Evolutionary conservation across 352 stramenopile genomes (phyloP), one percentile per base, ranked within the genome.

Genomic region (Pythium rhizo-oryzae): DNA sequence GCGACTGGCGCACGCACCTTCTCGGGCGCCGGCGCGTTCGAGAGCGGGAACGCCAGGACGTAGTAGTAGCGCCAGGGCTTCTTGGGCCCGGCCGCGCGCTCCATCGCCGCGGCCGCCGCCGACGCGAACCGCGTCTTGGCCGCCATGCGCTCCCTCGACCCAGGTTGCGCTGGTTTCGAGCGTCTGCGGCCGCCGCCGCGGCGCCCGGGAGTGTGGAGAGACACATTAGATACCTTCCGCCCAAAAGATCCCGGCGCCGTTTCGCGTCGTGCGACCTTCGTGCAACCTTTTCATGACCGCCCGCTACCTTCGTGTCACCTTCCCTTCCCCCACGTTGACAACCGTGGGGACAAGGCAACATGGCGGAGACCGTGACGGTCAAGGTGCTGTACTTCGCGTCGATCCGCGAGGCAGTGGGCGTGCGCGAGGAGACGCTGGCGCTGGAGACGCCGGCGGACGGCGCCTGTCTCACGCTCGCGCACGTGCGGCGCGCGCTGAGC

Each of bases 331-430:
- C 19, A 6, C 16, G 18, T 24, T 58, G 51, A 13, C 28, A 33
- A 33, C 28, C 28, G 28, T 33, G 28, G 28, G 28, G 6, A 33
- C 28, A 33, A 13, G 2, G 30, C 39, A 55, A 13, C 30, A 69
- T 25, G 30, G 50, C 8, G 7, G n/a, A n/a, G n/a, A 62, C 8
- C 37, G 25, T 16, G 74, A 65, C 80, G 46, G 54, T 94, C 62
- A 90, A 90, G 55, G 82, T 93, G 77, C 79, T 94, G 24, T 94
- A 89, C 82, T 94, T 94, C 66, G 87, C 87, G 57, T 87, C 85
- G 50, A 82, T 80, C 63, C 79, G 85, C 9, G 87, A 94, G 76
- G 77, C 81, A 37, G 69, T 93, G 63, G 87, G 85, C 9, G 68
- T 81, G 49, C 87, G 85, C n/a, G 85, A 94, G 61, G 85, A 94